These are phyloP conservation scores for Starmerella bombicola DNA, from an alignment of 805 yeast genomes.

Conservation along the genomic window DNA sequence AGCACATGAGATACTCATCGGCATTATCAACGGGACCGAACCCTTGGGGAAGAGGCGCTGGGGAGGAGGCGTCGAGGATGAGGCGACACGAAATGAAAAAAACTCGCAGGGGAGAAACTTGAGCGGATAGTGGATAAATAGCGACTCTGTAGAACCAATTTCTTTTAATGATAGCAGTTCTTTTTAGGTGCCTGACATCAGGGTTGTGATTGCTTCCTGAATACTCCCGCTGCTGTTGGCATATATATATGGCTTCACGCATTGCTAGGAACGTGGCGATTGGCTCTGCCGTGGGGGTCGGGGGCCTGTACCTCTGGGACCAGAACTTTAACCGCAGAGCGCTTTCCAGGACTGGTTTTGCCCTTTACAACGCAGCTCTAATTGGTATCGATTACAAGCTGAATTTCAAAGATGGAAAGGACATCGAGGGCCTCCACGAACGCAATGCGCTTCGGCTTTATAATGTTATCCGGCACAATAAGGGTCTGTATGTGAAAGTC, in stretches of 20 bases:
- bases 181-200: no score
- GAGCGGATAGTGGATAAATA: no score
- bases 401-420: conserved; percentile 36
- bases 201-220: not conserved
- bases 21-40: no score
- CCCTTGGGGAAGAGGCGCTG: no score
- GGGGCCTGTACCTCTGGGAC: conserved; percentile 30
- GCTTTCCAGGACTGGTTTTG: conserved; percentile 39
- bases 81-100: no score
- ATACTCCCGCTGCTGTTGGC: not conserved
- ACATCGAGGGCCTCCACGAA: conserved; percentile 47
- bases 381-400: conserved; percentile 51
- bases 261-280: conserved; percentile 6
- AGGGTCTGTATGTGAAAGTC: conserved; percentile 57
- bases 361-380: conserved; percentile 31
- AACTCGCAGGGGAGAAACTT: no score
- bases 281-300: conserved; percentile 15
- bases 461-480: conserved; percentile 36
- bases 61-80: no score
- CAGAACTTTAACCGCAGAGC: conserved; percentile 38
- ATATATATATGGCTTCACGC: not conserved
- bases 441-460: conserved; percentile 42
- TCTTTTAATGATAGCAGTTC: no score
- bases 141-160: no score
- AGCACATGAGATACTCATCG: no score